A percentile compares a stretch with the other conserved stretches of the same genome.
These are phyloP conservation scores for Salix caprea DNA, from an alignment of 345 rosid species.

Conservation along the genomic window DNA sequence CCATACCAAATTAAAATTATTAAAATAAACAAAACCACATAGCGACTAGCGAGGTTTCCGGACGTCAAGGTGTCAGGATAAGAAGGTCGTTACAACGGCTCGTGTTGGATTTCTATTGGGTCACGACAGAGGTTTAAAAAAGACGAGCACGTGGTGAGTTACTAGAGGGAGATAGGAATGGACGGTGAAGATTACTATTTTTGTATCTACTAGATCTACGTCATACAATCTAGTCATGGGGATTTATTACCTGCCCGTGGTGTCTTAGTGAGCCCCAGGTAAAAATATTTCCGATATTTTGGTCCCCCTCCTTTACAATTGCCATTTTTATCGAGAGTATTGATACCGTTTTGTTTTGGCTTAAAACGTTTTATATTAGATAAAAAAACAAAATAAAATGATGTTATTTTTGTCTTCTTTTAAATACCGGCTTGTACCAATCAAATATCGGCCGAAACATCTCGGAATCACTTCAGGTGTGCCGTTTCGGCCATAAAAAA, in stretches of 20 bases:
- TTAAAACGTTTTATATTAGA: too few relatives aligned
- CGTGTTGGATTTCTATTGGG: conserved; percentile 43
- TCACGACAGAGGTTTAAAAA: conserved; percentile 38
- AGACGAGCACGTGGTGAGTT: conserved; percentile 36
- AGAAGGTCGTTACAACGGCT: conserved; percentile 22
- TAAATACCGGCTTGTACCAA: too few relatives aligned
- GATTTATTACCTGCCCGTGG: conserved; percentile 49
- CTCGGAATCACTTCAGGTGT: too few relatives aligned
- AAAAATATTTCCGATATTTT: conserved; percentile 5
- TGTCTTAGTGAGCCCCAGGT: conserved; percentile 52
- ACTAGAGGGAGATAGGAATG: conserved; percentile 10
- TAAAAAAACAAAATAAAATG: too few relatives aligned
- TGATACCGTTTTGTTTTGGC: too few relatives aligned
- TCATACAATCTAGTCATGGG: conserved; percentile 72
- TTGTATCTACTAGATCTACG: conserved; percentile 49
- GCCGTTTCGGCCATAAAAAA: too few relatives aligned
- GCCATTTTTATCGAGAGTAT: too few relatives aligned
- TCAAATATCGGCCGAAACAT: too few relatives aligned
- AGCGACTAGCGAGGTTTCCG: conserved; percentile 3
- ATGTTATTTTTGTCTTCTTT: too few relatives aligned
- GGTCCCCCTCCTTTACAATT: too few relatives aligned
- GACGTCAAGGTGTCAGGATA: conserved; percentile 81
- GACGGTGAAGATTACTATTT: conserved; percentile 56
- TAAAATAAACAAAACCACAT: background rate
- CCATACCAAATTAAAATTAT: background rate